Evolutionary conservation across 495 filamentous ascomycete species (phyloP).

Genomic region (Podospora anserina): DNA sequence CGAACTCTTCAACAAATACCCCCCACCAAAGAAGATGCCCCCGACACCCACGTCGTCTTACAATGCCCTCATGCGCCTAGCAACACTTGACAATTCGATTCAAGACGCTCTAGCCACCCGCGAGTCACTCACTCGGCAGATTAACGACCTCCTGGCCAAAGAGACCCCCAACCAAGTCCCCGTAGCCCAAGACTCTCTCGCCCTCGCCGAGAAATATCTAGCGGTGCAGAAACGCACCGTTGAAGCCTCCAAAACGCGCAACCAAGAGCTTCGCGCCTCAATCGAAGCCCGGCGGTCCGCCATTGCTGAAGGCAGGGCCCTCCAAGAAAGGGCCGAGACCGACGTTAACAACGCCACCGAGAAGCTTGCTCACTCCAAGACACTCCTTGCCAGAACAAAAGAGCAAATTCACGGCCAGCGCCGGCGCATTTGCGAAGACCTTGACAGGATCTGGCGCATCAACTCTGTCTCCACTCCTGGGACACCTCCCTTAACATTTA

Average conservation of each 20-base stretch:
- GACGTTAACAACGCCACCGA: conserved; percentile 55
- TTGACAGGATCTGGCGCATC: conserved; percentile 66
- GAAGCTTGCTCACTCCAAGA: conserved; percentile 54
- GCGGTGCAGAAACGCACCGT: conserved; percentile 61
- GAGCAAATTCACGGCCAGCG: conserved; percentile 74
- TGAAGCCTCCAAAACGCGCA: conserved; percentile 54
- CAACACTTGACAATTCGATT: conserved; percentile 86
- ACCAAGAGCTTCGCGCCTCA: conserved; percentile 61
- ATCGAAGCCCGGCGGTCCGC: conserved; percentile 62
- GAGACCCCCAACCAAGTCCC: conserved; percentile 50
- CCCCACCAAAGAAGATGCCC: conserved; percentile 45
- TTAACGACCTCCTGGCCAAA: conserved; percentile 64
- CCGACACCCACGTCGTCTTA: conserved; percentile 70
- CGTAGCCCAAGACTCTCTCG: conserved; percentile 61
- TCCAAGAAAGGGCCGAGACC: conserved; percentile 55
- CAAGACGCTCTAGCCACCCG: conserved; percentile 83
- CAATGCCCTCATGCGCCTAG: conserved; percentile 83
- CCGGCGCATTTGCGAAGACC: conserved; percentile 79
- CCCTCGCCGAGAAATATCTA: conserved; percentile 58
- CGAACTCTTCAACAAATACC: conserved; percentile 45
- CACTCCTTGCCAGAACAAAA: conserved; percentile 53
- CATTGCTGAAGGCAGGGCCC: conserved; percentile 59
- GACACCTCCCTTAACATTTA: conserved; percentile 63
- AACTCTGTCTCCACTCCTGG: conserved; percentile 59
- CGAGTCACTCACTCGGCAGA: conserved; percentile 70